A percentile compares a stretch with the other conserved stretches of the same genome.
Evolutionary conservation across 2,329 filamentous ascomycete species (phyloP).

Genomic region (Hypocreales sp.): DNA sequence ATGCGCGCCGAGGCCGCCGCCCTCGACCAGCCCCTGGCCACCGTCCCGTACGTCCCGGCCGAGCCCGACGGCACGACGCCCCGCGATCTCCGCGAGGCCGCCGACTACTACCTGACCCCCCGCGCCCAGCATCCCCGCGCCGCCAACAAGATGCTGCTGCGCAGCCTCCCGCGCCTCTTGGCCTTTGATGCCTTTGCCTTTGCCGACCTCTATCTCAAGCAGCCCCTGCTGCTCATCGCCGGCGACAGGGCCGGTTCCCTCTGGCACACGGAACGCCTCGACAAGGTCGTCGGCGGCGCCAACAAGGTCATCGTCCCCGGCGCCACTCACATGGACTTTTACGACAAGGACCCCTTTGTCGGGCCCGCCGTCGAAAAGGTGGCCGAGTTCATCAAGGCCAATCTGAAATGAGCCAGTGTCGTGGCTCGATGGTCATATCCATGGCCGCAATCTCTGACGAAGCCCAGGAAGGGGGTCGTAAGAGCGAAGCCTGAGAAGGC

Average conservation of each 20-base stretch:
- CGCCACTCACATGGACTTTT: conserved; percentile 3
- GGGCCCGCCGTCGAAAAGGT: conserved; percentile 3
- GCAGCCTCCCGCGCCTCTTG: conserved; percentile 2
- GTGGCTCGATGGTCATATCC: too few species aligned
- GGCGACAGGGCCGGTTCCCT: conserved; percentile 3
- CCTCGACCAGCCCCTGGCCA: not conserved
- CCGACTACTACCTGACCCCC: conserved; percentile 3
- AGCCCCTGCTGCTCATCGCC: conserved; percentile 3
- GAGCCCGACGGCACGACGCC: conserved; percentile 1
- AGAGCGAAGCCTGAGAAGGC: too few species aligned
- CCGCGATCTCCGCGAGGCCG: conserved; percentile 1
- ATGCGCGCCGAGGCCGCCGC: conserved; percentile 1
- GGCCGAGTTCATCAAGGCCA: conserved; percentile 1
- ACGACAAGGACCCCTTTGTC: conserved; percentile 4
- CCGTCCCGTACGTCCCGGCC: conserved; percentile 1
- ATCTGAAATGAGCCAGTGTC: not conserved
- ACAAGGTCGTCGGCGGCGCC: conserved; percentile 1
- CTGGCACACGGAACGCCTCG: not conserved
- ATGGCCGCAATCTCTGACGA: too few species aligned
- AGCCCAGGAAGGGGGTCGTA: too few species aligned
- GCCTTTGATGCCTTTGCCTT: conserved; percentile 4
- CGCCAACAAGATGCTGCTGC: conserved; percentile 1
- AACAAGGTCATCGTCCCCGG: conserved; percentile 2
- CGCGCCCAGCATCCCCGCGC: conserved; percentile 1
- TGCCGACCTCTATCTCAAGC: conserved; percentile 2